Conservation (phyloP, 352 stramenopile genomes). For the Pythium biforme region DNA sequence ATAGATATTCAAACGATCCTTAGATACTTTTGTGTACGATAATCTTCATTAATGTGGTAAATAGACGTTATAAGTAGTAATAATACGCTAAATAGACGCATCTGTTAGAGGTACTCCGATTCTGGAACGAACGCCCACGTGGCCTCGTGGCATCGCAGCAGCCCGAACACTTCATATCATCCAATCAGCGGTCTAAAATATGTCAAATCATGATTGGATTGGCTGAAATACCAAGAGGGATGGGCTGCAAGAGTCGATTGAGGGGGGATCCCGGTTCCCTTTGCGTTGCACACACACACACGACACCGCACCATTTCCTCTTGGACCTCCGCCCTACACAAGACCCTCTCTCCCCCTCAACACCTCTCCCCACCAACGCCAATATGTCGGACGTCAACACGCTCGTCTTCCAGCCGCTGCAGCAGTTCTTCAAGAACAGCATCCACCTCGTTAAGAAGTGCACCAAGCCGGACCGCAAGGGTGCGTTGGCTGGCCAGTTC, state of each 20-base stretch:
- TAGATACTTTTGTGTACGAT: no score
- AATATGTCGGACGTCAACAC: conserved; percentile 88
- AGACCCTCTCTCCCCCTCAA: not conserved
- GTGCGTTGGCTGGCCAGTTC: conserved; percentile 38
- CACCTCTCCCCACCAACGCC: not conserved
- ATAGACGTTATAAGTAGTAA: not conserved
- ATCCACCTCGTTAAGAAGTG: conserved; percentile 98
- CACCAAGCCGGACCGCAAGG: conserved; percentile 98
- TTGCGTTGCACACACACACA: conserved; percentile 10
- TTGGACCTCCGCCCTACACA: conserved; percentile 15
- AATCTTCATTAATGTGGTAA: no score
- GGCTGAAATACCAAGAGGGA: conserved; percentile 15
- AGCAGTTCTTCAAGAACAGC: conserved; percentile 97
- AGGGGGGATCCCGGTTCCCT: conserved; percentile 2
- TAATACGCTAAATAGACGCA: not conserved
- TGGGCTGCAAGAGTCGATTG: conserved; percentile 9
- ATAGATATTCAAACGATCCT: no score
- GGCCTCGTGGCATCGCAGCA: conserved; percentile 23
- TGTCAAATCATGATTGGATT: conserved; percentile 3
- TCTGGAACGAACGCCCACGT: conserved; percentile 11
- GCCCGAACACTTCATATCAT: not conserved
- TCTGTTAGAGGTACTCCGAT: not conserved
- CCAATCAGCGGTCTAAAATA: conserved; percentile 11
- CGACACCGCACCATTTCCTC: conserved; percentile 16
- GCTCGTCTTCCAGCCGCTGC: conserved; percentile 94